Conservation (phyloP, 2,329 filamentous ascomycete species). For the Ophiostoma tasmaniense region DNA sequence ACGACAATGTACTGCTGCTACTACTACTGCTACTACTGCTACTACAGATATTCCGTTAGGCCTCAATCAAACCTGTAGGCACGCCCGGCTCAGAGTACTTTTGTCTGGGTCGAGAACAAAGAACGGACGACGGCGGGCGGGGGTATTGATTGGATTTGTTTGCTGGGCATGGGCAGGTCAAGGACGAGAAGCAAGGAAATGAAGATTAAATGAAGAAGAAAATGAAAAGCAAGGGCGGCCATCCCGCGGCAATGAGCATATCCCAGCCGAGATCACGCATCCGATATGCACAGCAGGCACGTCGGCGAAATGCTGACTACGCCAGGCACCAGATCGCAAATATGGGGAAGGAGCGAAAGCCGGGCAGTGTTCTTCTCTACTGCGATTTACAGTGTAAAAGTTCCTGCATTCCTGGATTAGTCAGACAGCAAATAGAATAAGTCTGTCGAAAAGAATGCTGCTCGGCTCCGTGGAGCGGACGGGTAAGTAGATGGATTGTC, state of each 20-base stretch:
- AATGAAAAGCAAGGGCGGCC: background rate
- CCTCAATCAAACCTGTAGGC: background rate
- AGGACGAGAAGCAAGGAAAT: too few species aligned
- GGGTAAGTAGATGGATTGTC: background rate
- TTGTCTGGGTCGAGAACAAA: background rate
- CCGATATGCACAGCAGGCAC: background rate
- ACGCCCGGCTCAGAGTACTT: background rate
- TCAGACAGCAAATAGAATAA: background rate
- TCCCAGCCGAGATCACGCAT: background rate
- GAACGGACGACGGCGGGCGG: background rate
- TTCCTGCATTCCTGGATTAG: background rate
- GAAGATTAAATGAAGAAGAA: too few species aligned
- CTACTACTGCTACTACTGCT: too few species aligned
- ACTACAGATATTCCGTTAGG: too few species aligned
- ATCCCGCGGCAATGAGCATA: background rate
- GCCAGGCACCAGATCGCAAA: background rate
- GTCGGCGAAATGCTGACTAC: background rate
- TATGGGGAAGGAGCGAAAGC: background rate
- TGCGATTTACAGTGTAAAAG: background rate
- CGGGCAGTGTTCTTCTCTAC: too few species aligned
- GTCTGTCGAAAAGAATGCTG: background rate
- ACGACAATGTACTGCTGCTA: background rate
- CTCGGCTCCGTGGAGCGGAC: background rate
- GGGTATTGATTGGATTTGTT: background rate
- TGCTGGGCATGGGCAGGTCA: background rate